Percentiles rank a stretch among this genome's conserved stretches.
These are phyloP conservation scores for Fusarium palustre DNA, from an alignment of 2,329 filamentous ascomycete species.

Conservation along the genomic window DNA sequence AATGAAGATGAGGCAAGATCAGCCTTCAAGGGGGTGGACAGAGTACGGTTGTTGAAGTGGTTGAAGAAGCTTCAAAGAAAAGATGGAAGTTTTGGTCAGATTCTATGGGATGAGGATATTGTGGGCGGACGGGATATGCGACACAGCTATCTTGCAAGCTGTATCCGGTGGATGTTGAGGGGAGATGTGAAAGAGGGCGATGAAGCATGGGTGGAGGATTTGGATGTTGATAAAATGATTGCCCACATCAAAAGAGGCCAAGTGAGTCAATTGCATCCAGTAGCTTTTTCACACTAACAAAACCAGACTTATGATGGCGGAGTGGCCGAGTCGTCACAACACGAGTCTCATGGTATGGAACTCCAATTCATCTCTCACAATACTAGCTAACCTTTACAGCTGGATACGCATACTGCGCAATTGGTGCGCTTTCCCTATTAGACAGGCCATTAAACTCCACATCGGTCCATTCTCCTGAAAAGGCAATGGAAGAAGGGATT, in stretches of 20 bases:
- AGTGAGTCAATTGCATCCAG: constrained; percentile 41
- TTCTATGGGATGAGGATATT: constrained; percentile 69
- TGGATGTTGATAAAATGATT: constrained; percentile 78
- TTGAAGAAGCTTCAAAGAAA: constrained; percentile 78
- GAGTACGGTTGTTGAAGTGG: constrained; percentile 77
- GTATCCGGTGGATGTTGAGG: constrained; percentile 83
- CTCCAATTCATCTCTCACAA: background rate
- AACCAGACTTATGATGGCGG: constrained; percentile 84
- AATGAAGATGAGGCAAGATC: constrained; percentile 53
- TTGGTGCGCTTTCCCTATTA: constrained; percentile 82
- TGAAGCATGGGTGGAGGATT: constrained; percentile 72
- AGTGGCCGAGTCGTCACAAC: constrained; percentile 79
- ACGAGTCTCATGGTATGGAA: constrained; percentile 82
- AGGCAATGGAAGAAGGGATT: constrained; percentile 53
- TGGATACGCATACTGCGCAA: constrained; percentile 90
- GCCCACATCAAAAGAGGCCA: constrained; percentile 76
- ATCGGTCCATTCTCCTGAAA: constrained; percentile 19
- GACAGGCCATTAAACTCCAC: constrained; percentile 64
- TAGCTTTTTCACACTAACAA: constrained; percentile 10
- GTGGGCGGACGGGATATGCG: constrained; percentile 86
- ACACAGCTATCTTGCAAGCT: constrained; percentile 86
- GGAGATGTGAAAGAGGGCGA: constrained; percentile 66
- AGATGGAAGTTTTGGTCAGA: constrained; percentile 93
- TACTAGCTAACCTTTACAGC: constrained; percentile 60
- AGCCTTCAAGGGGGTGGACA: constrained; percentile 73